Percentiles rank a stretch among this genome's conserved stretches.
Evolutionary conservation across 108 stramenopile species (phyloP).

Genomic region (Cafeteria roenbergensis): DNA sequence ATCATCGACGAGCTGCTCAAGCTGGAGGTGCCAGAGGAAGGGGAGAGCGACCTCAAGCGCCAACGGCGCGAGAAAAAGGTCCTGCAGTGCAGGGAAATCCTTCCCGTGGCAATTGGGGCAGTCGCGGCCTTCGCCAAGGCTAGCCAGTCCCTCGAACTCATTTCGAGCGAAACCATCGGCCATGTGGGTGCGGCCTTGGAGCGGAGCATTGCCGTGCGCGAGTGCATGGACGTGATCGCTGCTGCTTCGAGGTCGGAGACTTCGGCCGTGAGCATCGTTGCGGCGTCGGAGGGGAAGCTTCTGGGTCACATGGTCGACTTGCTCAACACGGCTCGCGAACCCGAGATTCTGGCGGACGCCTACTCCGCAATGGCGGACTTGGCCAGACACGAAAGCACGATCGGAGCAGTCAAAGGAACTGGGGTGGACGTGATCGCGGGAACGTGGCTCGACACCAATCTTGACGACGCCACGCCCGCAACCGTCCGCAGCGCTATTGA

Average conservation of each 20-base stretch:
- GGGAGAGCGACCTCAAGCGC: background rate
- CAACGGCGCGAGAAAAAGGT: background rate
- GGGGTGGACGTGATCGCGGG: too few species aligned
- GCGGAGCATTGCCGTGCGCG: background rate
- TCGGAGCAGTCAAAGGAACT: too few species aligned
- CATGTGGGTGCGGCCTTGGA: background rate
- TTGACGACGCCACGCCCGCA: too few species aligned
- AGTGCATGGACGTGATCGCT: background rate
- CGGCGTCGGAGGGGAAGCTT: background rate
- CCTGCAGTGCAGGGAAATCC: background rate
- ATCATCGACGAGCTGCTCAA: background rate
- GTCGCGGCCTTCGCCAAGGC: background rate
- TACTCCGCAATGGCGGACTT: too few species aligned
- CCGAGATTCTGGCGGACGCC: too few species aligned
- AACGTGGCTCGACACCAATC: too few species aligned
- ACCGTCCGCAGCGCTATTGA: too few species aligned
- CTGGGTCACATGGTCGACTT: background rate
- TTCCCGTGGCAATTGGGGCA: background rate
- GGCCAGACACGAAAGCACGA: too few species aligned
- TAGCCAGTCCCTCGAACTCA: background rate
- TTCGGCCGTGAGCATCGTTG: background rate
- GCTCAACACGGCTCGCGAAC: too few species aligned
- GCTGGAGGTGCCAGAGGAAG: background rate
- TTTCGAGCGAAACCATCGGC: background rate
- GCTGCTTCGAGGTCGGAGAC: background rate